Base-by-base conservation (phyloP, 2,329 filamentous ascomycete genomes). In the Polytolypa hystricis region DNA sequence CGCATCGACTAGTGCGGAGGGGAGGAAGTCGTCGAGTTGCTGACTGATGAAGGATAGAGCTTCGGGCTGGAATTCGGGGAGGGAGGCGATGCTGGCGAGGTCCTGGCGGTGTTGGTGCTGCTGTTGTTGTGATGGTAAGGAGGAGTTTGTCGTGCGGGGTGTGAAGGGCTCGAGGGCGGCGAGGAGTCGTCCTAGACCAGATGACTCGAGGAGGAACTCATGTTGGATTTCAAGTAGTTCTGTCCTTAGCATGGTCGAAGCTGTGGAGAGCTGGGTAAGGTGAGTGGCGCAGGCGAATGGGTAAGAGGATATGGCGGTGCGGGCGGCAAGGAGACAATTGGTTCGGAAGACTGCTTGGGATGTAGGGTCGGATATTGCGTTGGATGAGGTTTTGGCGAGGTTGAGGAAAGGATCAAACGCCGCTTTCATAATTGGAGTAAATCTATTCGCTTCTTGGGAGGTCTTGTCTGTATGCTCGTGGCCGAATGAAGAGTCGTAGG, bases 1-100 rank as follows among this genome's bases (percentile, higher is more conserved):
- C 2, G 87, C 87, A 55, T 98, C 91, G 69, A 95, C 89, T 19
- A 94, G 70, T 2, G 89, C 91, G 1, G 85, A 93, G 0, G 91
- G 87, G 16, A 98, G 66, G 61, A 96, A 98, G 42, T 85, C 79
- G 52, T 98, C 91, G 5, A 98, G 68, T 27, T 71, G 73, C 49
- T 87, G 83, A 49, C 84, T 84, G 2, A 80, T 77, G 33, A 68
- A 62, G 1, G 71, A 62, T n/a, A 96, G 66, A 0, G 70, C 59
- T 4, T 70, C 61, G 0, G 74, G 70, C 40, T 78, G 71, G 51
- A 84, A 74, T 3, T 70, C 60, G 0, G 70, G 65, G 1, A 81
- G 64, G 1, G 53, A 52, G 1, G 65, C 54, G 16, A 84, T 68
- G 9, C 69, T 69, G 29, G 68, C 65, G 4, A 83, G 56, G 33